phyloP scores from a whole-genome alignment of 768 basidiomycete genomes.

The Neoboletus subvelutipes region DNA sequence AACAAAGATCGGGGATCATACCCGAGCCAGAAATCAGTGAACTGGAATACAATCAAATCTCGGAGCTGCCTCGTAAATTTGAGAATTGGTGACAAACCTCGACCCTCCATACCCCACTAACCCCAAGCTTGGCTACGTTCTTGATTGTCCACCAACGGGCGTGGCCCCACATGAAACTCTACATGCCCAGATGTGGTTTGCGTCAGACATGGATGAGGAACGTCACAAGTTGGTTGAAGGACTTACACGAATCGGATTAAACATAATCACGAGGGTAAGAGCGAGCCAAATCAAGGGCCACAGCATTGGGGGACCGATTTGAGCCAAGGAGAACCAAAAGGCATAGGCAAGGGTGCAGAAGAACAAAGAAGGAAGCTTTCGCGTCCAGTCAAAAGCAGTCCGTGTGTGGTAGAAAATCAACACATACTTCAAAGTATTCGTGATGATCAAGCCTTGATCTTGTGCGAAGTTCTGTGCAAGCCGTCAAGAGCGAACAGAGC shows the following conservation, averaged over 20 bases:
- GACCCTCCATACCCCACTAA: slow-evolving; percentile 69
- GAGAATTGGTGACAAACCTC: slow-evolving; percentile 49
- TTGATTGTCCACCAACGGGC: slow-evolving; percentile 76
- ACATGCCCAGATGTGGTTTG: slow-evolving; percentile 40
- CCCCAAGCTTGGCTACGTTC: slow-evolving; percentile 58
- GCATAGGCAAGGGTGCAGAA: slow-evolving; percentile 70
- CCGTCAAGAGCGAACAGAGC: not conserved
- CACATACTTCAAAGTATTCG: slow-evolving; percentile 65
- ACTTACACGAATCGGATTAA: slow-evolving; percentile 72
- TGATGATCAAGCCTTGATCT: slow-evolving; percentile 74
- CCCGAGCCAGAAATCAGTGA: slow-evolving; percentile 89
- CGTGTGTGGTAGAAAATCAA: slow-evolving; percentile 2
- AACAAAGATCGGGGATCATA: slow-evolving; percentile 30
- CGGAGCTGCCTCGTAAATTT: not conserved
- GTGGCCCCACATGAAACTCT: slow-evolving; percentile 37
- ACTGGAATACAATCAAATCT: slow-evolving; percentile 39
- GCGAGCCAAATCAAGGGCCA: slow-evolving; percentile 86
- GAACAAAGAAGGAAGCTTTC: slow-evolving; percentile 74
- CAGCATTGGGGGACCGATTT: slow-evolving; percentile 63
- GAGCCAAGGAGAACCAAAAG: slow-evolving; percentile 80
- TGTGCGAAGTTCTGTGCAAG: slow-evolving; percentile 58
- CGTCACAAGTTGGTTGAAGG: not conserved
- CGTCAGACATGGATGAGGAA: not conserved
- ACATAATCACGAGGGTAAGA: slow-evolving; percentile 53
- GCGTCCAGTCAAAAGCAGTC: not conserved